A percentile compares a stretch with the other conserved stretches of the same genome.
Conservation (phyloP, 257 asterid genomes). For the Solanum habrochaites region DNA sequence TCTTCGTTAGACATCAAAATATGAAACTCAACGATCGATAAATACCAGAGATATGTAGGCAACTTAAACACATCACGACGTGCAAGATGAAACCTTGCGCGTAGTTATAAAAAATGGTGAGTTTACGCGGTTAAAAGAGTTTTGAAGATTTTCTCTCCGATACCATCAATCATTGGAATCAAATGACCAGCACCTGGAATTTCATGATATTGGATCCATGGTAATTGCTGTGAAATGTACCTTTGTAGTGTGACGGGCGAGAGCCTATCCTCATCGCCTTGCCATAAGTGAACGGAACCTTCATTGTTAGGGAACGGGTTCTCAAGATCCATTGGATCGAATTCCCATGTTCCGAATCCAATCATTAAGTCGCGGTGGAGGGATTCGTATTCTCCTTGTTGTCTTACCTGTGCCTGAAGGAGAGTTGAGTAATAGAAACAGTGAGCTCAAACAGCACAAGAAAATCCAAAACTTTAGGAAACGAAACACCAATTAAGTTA, state of each 20-base stretch:
- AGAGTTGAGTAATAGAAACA: background rate
- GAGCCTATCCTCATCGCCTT: constrained; percentile 63
- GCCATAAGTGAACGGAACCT: constrained; percentile 74
- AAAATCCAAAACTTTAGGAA: background rate
- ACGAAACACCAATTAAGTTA: background rate
- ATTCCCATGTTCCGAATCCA: constrained; percentile 80
- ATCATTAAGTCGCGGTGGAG: constrained; percentile 56
- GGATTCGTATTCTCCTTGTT: constrained; percentile 75
- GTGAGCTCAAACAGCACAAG: background rate
- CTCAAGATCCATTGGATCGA: constrained; percentile 58
- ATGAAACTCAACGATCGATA: background rate
- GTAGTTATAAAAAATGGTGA: background rate
- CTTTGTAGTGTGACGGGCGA: constrained; percentile 62
- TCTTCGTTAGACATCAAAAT: background rate
- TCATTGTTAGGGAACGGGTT: constrained; percentile 44
- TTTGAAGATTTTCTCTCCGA: constrained; percentile 34
- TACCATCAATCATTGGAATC: constrained; percentile 49
- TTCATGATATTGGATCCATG: constrained; percentile 84
- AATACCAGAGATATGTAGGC: background rate
- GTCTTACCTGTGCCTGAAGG: constrained; percentile 35
- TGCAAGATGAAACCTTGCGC: background rate
- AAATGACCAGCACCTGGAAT: constrained; percentile 66
- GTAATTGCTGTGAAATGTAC: constrained; percentile 44
- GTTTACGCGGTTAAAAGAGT: constrained; percentile 30
- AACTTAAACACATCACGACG: background rate